Evolutionary conservation across 2,329 filamentous ascomycete species (phyloP), one percentile per base, ranked within the genome.

Genomic region (Zasmidium citrigriseum): DNA sequence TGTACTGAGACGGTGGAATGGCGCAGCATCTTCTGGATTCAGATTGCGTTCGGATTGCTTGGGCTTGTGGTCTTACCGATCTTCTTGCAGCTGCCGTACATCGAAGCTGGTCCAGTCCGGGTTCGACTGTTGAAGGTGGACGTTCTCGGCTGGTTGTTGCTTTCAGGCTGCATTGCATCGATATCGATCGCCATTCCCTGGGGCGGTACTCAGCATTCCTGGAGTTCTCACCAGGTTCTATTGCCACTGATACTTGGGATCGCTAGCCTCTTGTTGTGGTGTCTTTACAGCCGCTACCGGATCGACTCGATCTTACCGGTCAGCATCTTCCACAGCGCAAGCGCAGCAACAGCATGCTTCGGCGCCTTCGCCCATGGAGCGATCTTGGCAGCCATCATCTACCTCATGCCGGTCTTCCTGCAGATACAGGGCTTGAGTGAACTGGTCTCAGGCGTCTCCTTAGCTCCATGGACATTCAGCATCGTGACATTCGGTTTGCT

Each of bases 1-100:
- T 82, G 85, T 59, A 76, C 82, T 1, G 76, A 84, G 57, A 75
- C 78, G 38, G 76, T 78, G 1, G 73, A 73, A 1, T 86, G 84
- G 86, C 73, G 81, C 5, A 88, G 84, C 84, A 82, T 88, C 50
- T 87, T 88, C 67, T 89, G 82, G 79, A 78, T 87, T 64, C 88
- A 88, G 63, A 72, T 87, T 1, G 84, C 85, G 1, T 81, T 87
- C 65, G 23, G 50, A 44, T 4, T 84, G 14, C 81, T 79, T 2
- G 70, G 75, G 16, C 63, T 79, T 38, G 70, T 84, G 62, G 73
- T 83, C 16, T 46, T 57, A 18, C 24, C 52, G 18, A 46, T 54
- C 29, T 25, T 55, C 18, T 48, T 61, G 10, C 51, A 44, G n/a
- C 46, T 51, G 21, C 45, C 45, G 16, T 50, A 34, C 41, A 20